Percentiles rank a stretch among this genome's conserved stretches.
Conservation (phyloP, 2,329 filamentous ascomycete species). For the Pestalotiopsis sp. region DNA sequence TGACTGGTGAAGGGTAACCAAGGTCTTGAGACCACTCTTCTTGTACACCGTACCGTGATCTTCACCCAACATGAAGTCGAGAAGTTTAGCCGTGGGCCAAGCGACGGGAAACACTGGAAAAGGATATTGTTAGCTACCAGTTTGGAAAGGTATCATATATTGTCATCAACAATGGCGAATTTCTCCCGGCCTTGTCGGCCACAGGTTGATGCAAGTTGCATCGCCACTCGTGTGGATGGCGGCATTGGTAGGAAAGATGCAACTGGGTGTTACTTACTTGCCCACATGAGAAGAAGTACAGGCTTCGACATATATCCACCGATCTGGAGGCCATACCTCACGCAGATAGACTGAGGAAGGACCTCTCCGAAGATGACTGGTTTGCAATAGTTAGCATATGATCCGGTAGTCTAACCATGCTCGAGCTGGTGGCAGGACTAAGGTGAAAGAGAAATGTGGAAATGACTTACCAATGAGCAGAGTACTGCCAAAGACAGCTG, state of each 20-base stretch:
- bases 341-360: conserved; percentile 92
- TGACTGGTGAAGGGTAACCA: conserved; percentile 93
- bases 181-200: too few relatives aligned
- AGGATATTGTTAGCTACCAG: neutral
- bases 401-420: neutral
- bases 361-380: conserved; percentile 97
- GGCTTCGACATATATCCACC: conserved; percentile 91
- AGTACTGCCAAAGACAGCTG: conserved; percentile 90
- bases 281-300: conserved; percentile 87
- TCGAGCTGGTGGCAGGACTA: neutral
- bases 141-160: too few relatives aligned
- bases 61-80: conserved; percentile 89
- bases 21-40: conserved; percentile 93
- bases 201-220: too few relatives aligned
- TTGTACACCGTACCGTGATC: conserved; percentile 98
- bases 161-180: too few relatives aligned
- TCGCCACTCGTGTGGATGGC: too few relatives aligned
- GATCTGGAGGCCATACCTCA: conserved; percentile 92
- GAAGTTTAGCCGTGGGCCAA: conserved; percentile 93
- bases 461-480: conserved; percentile 78
- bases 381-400: neutral
- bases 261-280: conserved; percentile 41
- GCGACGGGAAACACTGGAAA: conserved; percentile 71
- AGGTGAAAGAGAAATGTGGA: neutral
- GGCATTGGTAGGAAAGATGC: neutral